Conservation (phyloP, 2,329 filamentous ascomycete species). For the Penicillium carneum region DNA sequence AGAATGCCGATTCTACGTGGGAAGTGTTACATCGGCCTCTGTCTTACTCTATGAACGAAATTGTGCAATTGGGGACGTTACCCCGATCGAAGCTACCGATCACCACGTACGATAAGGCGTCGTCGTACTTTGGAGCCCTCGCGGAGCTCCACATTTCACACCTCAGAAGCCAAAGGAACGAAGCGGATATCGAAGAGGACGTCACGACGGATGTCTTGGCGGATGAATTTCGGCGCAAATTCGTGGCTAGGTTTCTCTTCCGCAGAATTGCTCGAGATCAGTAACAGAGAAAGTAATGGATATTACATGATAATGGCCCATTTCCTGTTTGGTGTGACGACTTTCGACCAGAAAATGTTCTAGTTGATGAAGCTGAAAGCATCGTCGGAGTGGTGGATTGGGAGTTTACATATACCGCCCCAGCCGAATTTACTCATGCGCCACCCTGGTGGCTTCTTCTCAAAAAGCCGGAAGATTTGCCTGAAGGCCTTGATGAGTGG, state of each 20-base stretch:
- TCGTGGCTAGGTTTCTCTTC: background rate
- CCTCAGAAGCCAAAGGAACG: background rate
- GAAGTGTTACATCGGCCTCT: background rate
- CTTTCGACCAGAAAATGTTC: conserved; percentile 30
- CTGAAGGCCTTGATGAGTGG: conserved; percentile 32
- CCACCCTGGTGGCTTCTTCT: conserved; percentile 38
- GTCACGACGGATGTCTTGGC: background rate
- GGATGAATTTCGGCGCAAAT: background rate
- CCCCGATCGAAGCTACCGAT: background rate
- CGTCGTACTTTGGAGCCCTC: background rate
- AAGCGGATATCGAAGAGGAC: background rate
- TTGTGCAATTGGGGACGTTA: background rate
- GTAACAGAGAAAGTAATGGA: background rate
- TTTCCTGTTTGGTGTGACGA: conserved; percentile 39
- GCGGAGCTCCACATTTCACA: background rate
- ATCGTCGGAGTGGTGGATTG: conserved; percentile 30
- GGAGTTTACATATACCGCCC: conserved; percentile 12
- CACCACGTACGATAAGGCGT: background rate
- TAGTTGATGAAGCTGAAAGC: conserved; percentile 23
- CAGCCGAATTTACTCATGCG: conserved; percentile 29
- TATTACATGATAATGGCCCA: conserved; percentile 15
- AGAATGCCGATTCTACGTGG: background rate
- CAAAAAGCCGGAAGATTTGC: conserved; percentile 35
- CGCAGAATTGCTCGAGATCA: background rate
- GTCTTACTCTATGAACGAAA: background rate